phyloP scores from a whole-genome alignment of 176 grass and related monocot species.

The Rhynchospora breviuscula region DNA sequence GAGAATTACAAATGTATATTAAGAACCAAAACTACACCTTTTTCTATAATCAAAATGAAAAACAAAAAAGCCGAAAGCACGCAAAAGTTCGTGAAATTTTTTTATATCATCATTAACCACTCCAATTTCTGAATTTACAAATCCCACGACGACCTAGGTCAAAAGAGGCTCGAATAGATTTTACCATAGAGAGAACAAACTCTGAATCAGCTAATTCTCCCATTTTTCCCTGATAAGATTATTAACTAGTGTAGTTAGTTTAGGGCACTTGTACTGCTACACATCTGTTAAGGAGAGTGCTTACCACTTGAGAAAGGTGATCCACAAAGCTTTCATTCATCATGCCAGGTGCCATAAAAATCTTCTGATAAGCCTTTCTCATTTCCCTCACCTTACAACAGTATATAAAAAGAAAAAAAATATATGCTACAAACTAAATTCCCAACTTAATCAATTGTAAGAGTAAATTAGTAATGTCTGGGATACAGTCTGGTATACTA shows the following conservation, averaged over 20 bases:
- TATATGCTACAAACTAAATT: not conserved
- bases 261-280: not conserved
- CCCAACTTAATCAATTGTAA: not conserved
- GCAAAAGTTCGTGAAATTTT: not conserved
- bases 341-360: conserved; percentile 59
- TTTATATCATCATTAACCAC: conserved; percentile 18
- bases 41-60: not conserved
- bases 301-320: conserved; percentile 63
- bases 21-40: not conserved
- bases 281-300: conserved; percentile 2
- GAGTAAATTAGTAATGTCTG: not conserved
- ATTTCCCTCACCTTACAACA: conserved; percentile 46
- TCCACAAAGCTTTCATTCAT: conserved; percentile 50
- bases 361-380: conserved; percentile 71
- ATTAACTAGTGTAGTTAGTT: not conserved
- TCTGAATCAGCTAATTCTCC: conserved; percentile 34
- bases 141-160: conserved; percentile 63
- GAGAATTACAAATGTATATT: not conserved
- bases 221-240: conserved; percentile 37
- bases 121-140: conserved; percentile 82
- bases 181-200: conserved; percentile 51
- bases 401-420: not conserved
- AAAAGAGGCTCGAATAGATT: conserved; percentile 81
- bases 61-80: not conserved
- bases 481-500: not conserved